Evolutionary conservation across 331 rosid species (phyloP), one percentile per base, ranked within the genome.

Genomic region (Phaseolus coccineus): DNA sequence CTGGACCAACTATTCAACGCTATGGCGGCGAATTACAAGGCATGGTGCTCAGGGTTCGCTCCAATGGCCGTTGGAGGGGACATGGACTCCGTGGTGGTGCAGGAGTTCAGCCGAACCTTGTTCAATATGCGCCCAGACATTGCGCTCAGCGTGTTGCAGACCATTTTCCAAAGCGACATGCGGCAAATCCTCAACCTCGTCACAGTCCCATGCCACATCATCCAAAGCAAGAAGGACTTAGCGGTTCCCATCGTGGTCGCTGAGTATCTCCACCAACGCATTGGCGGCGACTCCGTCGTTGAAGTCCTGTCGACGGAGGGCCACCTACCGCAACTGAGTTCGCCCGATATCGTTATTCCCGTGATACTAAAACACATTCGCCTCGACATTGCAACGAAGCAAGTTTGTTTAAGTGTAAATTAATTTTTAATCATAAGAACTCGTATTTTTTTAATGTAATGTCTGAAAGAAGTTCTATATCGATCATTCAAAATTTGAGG

Each of bases 61-160:
- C 98, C 98, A 0, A 63, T 94, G 27, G 97, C 92, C 0, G 87
- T 94, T 6, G 98, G 98, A 0, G 98, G 98, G 0, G 98, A 94
- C 75, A 81, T 94, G 96, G 97, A 92, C 0, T 94, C 94, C 0
- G 92, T 86, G 57, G 93, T 91, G 14, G 96, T 94, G 27, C 98
- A 94, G 51, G 98, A 94, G 69, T 94, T 94, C 57, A 94, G 98
- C 58, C 48, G 98, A 65, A 94, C 98, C 40, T 64, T 94, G 14
- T 94, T 94, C 91, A 94, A 94, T 73, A 92, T 94, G 94, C 58
- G 98, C n/a, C 98, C 97, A 0, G 98, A 94, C 87, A 94, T 94
- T 74, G 97, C 98, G 0, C 47, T 92, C 0, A 86, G 92, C 47
- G 91, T 94, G 12, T 88, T 79, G 4, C 92, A 73, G 16, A 94